Conservation (phyloP, 192 early-diverging fungal genomes). For the Coemansia sp. region DNA sequence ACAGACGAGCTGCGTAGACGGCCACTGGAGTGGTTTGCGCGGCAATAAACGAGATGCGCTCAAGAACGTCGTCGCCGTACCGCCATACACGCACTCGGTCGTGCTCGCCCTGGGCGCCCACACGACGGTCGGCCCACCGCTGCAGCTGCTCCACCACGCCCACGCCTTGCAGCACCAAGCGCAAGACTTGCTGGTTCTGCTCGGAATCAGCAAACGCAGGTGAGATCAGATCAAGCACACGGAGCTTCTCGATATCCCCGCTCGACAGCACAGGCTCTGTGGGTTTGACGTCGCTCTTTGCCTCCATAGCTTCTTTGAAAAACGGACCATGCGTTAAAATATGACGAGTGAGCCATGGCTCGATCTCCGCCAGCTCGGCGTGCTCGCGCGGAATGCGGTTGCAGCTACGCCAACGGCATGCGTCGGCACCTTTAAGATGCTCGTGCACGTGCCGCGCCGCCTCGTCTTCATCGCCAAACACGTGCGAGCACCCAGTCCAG, state of each 20-base stretch:
- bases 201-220: constrained; percentile 16
- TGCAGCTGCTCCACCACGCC: constrained; percentile 49
- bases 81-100: constrained; percentile 39
- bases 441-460: constrained; percentile 23
- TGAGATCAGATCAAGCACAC: constrained; percentile 11
- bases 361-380: neutral
- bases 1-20: constrained; percentile 24
- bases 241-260: neutral
- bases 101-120: constrained; percentile 20
- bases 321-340: constrained; percentile 44
- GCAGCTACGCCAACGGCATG: constrained; percentile 45
- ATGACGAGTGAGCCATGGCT: constrained; percentile 33
- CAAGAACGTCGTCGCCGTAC: constrained; percentile 35
- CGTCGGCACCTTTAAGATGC: constrained; percentile 29
- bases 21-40: constrained; percentile 16
- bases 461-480: constrained; percentile 30
- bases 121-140: constrained; percentile 41
- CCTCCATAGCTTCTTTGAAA: too few species aligned
- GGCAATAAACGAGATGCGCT: constrained; percentile 42
- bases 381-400: constrained; percentile 30
- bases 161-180: constrained; percentile 39
- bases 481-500: constrained; percentile 34
- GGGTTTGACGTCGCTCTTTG: neutral
- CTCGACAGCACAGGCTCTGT: neutral
- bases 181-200: constrained; percentile 23